Conservation (phyloP, 768 basidiomycete genomes). For the Kwoniella dendrophila region DNA sequence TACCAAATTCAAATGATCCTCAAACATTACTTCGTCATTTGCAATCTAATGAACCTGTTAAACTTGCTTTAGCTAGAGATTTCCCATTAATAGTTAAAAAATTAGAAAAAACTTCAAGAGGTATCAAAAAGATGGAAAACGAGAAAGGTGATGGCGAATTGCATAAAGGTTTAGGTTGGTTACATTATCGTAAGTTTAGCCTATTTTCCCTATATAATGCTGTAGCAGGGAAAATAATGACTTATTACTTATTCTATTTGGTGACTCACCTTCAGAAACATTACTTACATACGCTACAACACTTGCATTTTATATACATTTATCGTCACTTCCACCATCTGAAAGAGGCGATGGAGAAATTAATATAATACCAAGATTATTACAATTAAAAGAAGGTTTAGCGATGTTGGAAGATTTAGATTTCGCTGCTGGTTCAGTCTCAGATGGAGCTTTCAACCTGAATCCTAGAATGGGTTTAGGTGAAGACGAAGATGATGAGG, state of each 20-base stretch:
- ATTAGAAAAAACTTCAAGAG: conserved; percentile 50
- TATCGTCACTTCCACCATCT: conserved; percentile 68
- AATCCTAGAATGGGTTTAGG: conserved; percentile 58
- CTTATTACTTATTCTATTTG: not conserved
- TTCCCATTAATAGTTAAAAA: conserved; percentile 51
- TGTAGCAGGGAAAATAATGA: not conserved
- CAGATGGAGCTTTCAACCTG: conserved; percentile 42
- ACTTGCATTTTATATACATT: conserved; percentile 87
- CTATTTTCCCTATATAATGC: not conserved
- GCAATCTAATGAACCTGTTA: conserved; percentile 49
- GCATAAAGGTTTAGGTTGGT: conserved; percentile 51
- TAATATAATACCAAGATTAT: conserved; percentile 73
- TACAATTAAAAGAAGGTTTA: conserved; percentile 80
- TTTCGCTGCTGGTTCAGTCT: conserved; percentile 59
- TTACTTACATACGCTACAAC: conserved; percentile 85
- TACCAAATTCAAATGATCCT: conserved; percentile 39
- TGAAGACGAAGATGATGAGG: conserved; percentile 56
- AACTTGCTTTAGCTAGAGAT: conserved; percentile 53
- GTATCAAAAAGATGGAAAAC: conserved; percentile 50
- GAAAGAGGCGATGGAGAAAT: conserved; percentile 63
- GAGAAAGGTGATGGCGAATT: conserved; percentile 38
- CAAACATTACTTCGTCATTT: conserved; percentile 44
- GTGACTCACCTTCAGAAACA: conserved; percentile 64
- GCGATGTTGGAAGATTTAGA: conserved; percentile 81
- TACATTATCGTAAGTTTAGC: conserved; percentile 78